Evolutionary conservation across 2,329 filamentous ascomycete genomes (phyloP).

Genomic region (Trichoderma arundinaceum): DNA sequence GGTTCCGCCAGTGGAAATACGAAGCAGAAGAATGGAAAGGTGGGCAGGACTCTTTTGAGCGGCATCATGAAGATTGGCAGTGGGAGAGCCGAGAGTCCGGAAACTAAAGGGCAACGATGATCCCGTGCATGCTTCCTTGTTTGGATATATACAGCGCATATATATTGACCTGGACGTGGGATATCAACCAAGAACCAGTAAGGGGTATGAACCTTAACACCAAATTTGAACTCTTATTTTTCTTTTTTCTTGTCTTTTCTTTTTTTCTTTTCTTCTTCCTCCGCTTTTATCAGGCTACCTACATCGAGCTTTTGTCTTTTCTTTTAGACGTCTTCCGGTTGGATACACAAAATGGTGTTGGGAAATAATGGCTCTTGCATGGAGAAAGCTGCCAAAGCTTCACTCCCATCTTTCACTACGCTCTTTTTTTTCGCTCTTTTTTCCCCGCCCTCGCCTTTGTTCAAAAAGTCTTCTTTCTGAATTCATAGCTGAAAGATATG

Average conservation of each 20-base stretch:
- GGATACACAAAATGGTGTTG: conserved; percentile 31
- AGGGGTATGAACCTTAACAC: not conserved
- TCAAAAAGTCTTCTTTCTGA: too few relatives aligned
- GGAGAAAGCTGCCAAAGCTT: conserved; percentile 9
- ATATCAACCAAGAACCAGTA: conserved; percentile 10
- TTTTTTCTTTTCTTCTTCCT: conserved; percentile 12
- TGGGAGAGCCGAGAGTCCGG: conserved; percentile 49
- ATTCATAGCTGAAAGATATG: not conserved
- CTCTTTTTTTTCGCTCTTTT: conserved; percentile 9
- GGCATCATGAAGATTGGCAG: conserved; percentile 54
- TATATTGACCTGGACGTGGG: conserved; percentile 21
- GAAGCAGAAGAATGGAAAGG: conserved; percentile 48
- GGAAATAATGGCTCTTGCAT: conserved; percentile 29
- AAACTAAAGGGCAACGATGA: conserved; percentile 42
- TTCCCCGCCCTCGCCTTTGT: not conserved
- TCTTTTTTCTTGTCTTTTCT: conserved; percentile 14
- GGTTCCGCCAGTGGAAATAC: conserved; percentile 40
- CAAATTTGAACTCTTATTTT: not conserved
- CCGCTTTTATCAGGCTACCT: conserved; percentile 2
- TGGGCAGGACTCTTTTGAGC: conserved; percentile 51
- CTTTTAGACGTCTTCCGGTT: conserved; percentile 25
- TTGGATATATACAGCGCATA: not conserved
- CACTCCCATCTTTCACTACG: conserved; percentile 22
- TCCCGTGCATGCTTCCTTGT: not conserved
- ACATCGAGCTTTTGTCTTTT: conserved; percentile 21